Evolutionary conservation across 768 basidiomycete species (phyloP), one percentile per base, ranked within the genome.

Genomic region (Russula compacta): DNA sequence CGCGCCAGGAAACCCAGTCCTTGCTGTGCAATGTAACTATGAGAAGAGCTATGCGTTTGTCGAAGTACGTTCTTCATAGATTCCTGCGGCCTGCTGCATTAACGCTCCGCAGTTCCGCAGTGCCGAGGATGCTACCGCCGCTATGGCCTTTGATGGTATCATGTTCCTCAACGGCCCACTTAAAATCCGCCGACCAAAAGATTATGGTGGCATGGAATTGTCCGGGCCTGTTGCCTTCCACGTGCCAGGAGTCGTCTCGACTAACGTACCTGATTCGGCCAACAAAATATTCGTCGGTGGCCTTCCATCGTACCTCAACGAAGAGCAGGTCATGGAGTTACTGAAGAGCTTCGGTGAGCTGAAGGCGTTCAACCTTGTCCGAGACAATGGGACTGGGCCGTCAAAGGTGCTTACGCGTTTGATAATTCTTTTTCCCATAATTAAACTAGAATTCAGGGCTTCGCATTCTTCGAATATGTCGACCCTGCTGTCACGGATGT

Each of bases 21-120:
- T 95, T 36, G 88, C 88, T 19, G 93, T 97, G 6, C 93, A 95
- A 70, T 89, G 97, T 76, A 98, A 98, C 70, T 94, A 94, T 69
- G 97, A 98, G 74, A 99, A 98, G 79, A 94, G 92, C 68, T 99
- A 98, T 71, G 97, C 97, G 1, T 99, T 98, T 71, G 89, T 98
- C 55, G 97, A 99, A 80, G 95, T 95, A 71, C 64, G 79, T 69
- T 39, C 11, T 19, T 19, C 49, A 40, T 58, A 24, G 36, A 38
- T 58, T 43, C 44, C 67, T 33, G 59, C 43, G 66, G 57, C 29
- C 57, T 64, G 19, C 44, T 33, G 6, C 14, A 54, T 24, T 24
- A 51, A 63, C 17, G 17, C 21, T 53, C 51, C 44, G 61, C 68
- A 98, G 95, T 98, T 98, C 81, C 93, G 95, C 60, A 95, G 91